Evolutionary conservation across 257 asterid genomes (phyloP).

Genomic region (Gentiana dahurica): DNA sequence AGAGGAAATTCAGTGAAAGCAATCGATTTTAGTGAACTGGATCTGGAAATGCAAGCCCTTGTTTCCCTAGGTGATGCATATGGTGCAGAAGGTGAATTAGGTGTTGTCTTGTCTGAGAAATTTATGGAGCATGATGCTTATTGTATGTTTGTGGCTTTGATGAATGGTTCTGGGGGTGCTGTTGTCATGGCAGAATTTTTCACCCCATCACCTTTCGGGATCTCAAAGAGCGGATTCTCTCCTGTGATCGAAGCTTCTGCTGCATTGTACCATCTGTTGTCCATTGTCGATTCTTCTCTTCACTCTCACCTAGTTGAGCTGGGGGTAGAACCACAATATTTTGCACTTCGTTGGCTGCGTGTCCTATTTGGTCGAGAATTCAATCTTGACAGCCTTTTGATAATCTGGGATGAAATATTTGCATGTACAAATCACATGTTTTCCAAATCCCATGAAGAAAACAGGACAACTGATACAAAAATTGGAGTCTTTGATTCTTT

Average conservation of each 20-base stretch:
- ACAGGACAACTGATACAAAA: conserved; percentile 25
- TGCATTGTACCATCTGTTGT: conserved; percentile 67
- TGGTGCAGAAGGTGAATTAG: conserved; percentile 95
- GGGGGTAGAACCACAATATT: conserved; percentile 91
- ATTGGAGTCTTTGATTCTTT: conserved; percentile 48
- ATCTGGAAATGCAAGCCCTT: conserved; percentile 55
- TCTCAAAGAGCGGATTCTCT: conserved; percentile 44
- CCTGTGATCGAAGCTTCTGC: conserved; percentile 87
- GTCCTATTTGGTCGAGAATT: conserved; percentile 92
- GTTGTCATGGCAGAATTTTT: conserved; percentile 78
- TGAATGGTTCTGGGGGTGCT: conserved; percentile 76
- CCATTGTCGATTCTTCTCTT: conserved; percentile 71
- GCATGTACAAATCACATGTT: conserved; percentile 42
- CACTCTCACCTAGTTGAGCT: conserved; percentile 80
- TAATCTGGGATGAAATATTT: conserved; percentile 82
- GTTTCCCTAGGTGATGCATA: conserved; percentile 72
- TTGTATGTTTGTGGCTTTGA: conserved; percentile 77
- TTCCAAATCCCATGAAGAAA: conserved; percentile 17
- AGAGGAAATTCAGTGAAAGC: conserved; percentile 25
- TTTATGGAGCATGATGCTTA: conserved; percentile 90
- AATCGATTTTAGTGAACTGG: conserved; percentile 42
- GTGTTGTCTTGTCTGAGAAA: conserved; percentile 71
- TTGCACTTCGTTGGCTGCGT: conserved; percentile 82
- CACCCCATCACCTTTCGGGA: conserved; percentile 44
- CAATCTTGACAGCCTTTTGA: conserved; percentile 57